These are phyloP conservation scores for Crithidia fasciculata DNA, from an alignment of 208 protist species.

Conservation along the genomic window DNA sequence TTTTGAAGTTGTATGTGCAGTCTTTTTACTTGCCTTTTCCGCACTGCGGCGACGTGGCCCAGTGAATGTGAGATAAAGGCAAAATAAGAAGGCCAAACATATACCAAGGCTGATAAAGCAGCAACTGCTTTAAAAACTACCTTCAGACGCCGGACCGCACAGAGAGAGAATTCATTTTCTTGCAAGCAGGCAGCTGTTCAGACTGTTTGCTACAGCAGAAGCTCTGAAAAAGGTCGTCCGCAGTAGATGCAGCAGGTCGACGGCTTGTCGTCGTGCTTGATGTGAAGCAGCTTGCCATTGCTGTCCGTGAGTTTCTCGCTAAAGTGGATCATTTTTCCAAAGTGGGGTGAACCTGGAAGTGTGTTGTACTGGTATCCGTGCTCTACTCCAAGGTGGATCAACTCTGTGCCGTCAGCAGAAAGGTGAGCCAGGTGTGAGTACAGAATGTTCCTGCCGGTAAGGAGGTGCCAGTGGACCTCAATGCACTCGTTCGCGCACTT, in stretches of 20 bases:
- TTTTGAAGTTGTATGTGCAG: no score
- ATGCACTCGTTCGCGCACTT: constrained; percentile 63
- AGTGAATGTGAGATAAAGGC: no score
- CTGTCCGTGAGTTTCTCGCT: constrained; percentile 60
- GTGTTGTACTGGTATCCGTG: constrained; percentile 91
- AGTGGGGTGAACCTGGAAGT: constrained; percentile 73
- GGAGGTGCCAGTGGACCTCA: constrained; percentile 88
- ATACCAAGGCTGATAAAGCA: no score
- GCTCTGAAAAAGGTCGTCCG: constrained; percentile 47
- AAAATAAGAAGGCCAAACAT: no score
- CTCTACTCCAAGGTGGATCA: constrained; percentile 76
- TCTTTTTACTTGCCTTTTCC: no score
- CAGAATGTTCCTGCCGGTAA: constrained; percentile 66
- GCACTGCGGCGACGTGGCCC: no score
- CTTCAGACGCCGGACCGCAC: neutral
- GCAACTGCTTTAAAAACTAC: constrained; percentile 1
- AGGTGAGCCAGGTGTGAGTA: constrained; percentile 84
- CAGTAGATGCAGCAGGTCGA: constrained; percentile 79
- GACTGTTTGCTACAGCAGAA: constrained; percentile 45
- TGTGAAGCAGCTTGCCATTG: constrained; percentile 45
- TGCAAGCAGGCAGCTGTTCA: neutral
- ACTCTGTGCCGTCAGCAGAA: constrained; percentile 52
- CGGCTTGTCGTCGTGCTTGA: constrained; percentile 66
- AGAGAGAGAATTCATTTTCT: neutral
- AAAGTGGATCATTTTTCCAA: constrained; percentile 78